Percentiles rank a stretch among this genome's conserved stretches.
Evolutionary conservation across 495 filamentous ascomycete genomes (phyloP).

Genomic region (Apodospora peruviana): DNA sequence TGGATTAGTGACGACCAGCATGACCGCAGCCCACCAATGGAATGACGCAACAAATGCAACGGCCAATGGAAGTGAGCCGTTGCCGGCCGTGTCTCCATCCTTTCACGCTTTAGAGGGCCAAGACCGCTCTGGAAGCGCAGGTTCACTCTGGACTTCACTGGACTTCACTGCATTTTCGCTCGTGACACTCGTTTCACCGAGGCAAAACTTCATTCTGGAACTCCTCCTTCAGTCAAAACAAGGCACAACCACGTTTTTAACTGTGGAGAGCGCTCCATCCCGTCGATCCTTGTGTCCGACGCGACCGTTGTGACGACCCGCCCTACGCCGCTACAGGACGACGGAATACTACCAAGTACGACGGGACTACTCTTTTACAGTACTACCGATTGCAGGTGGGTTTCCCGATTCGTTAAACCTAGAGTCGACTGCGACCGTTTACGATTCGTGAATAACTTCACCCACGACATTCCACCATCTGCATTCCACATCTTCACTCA

Average conservation of each 20-base stretch:
- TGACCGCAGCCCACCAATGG: background rate
- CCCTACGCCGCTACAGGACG: too few species aligned
- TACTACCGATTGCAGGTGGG: too few species aligned
- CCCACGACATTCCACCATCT: background rate
- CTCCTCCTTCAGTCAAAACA: background rate
- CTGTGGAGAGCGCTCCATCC: too few species aligned
- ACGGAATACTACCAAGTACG: too few species aligned
- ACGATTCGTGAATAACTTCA: too few species aligned
- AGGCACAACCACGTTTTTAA: too few species aligned
- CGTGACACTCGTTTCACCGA: slow-evolving; percentile 1
- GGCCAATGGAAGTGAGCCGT: background rate
- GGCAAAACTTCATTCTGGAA: slow-evolving; percentile 1
- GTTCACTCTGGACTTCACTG: background rate
- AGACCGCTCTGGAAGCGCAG: background rate
- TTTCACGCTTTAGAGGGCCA: background rate
- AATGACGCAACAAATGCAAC: background rate
- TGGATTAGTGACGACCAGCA: too few species aligned
- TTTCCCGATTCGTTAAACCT: too few species aligned
- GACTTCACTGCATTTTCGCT: background rate
- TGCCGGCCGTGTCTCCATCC: background rate
- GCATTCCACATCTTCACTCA: background rate
- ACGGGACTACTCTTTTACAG: too few species aligned
- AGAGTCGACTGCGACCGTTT: too few species aligned
- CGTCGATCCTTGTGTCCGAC: too few species aligned
- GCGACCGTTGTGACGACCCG: too few species aligned